Evolutionary conservation across 176 grass and related monocot genomes (phyloP).

Genomic region (Lolium multiflorum): DNA sequence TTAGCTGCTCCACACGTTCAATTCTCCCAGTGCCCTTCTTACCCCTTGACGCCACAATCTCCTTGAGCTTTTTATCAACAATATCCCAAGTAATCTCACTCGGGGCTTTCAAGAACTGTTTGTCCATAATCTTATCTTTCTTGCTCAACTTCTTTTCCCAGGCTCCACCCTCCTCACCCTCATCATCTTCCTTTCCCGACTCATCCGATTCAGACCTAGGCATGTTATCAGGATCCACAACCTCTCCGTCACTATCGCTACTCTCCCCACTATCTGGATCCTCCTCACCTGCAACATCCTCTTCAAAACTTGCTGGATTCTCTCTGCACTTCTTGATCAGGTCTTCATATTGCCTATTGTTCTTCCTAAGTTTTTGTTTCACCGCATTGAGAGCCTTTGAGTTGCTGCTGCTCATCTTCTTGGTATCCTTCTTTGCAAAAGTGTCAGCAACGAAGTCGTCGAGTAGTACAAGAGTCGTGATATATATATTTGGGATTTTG

Average conservation of each 20-base stretch:
- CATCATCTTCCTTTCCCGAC: constrained; percentile 36
- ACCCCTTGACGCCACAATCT: constrained; percentile 87
- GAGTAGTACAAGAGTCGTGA: constrained; percentile 79
- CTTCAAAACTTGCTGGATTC: constrained; percentile 71
- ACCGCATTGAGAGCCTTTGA: constrained; percentile 62
- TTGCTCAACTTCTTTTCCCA: constrained; percentile 58
- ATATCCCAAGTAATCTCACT: constrained; percentile 98
- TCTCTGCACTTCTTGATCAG: constrained; percentile 67
- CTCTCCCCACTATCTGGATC: constrained; percentile 25
- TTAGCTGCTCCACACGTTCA: constrained; percentile 93
- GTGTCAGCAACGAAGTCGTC: constrained; percentile 86
- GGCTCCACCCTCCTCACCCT: constrained; percentile 40
- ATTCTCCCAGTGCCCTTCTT: constrained; percentile 93
- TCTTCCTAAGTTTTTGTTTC: constrained; percentile 95
- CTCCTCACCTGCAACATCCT: constrained; percentile 54
- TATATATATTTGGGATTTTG: constrained; percentile 73
- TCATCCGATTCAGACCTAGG: constrained; percentile 51
- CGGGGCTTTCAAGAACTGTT: constrained; percentile 87
- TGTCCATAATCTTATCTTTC: constrained; percentile 87
- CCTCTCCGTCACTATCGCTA: constrained; percentile 52
- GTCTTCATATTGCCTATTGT: constrained; percentile 92
- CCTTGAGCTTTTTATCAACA: constrained; percentile 93
- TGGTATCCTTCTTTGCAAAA: constrained; percentile 85
- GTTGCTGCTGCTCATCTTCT: constrained; percentile 97
- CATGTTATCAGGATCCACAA: constrained; percentile 64